Percentiles rank a stretch among this genome's conserved stretches.
Conservation (phyloP, 2,329 filamentous ascomycete genomes). For the Coniochaeta ligniaria region DNA sequence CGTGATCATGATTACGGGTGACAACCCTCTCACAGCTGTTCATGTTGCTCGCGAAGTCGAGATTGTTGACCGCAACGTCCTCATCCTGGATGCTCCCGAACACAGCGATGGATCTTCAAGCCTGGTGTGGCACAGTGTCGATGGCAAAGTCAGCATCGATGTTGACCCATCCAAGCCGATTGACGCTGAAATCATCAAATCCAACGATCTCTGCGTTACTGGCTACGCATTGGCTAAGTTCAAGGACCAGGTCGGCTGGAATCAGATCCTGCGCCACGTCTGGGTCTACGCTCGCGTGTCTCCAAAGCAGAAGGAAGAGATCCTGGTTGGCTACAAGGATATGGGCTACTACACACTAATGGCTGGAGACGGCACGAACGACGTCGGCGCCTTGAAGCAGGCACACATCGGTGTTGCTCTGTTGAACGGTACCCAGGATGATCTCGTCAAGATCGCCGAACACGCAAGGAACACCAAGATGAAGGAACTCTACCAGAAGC, state of each 20-base stretch:
- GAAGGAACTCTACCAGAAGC: conserved; percentile 98
- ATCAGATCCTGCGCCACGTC: conserved; percentile 73
- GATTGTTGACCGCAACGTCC: conserved; percentile 90
- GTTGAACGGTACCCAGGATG: conserved; percentile 87
- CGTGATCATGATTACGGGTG: conserved; percentile 98
- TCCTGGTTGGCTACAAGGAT: conserved; percentile 91
- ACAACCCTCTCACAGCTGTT: conserved; percentile 93
- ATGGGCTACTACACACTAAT: conserved; percentile 97
- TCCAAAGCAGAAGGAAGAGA: conserved; percentile 98
- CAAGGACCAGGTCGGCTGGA: conserved; percentile 69
- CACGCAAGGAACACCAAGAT: conserved; percentile 93
- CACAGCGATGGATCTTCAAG: conserved; percentile 68
- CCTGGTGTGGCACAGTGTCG: conserved; percentile 89
- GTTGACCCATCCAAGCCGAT: conserved; percentile 79
- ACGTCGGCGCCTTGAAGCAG: conserved; percentile 95
- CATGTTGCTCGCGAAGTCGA: conserved; percentile 94
- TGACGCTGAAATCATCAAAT: conserved; percentile 70
- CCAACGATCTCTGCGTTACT: conserved; percentile 91
- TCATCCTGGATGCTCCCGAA: conserved; percentile 93
- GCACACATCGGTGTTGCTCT: conserved; percentile 95
- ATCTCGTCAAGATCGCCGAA: conserved; percentile 85
- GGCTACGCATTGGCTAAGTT: conserved; percentile 90
- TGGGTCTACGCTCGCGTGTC: conserved; percentile 99
- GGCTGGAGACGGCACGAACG: conserved; percentile 97
- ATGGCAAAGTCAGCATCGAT: conserved; percentile 79